Evolutionary conservation across 169 alveolate genomes (phyloP), one percentile per base, ranked within the genome.

Genomic region (Cytauxzoon felis): DNA sequence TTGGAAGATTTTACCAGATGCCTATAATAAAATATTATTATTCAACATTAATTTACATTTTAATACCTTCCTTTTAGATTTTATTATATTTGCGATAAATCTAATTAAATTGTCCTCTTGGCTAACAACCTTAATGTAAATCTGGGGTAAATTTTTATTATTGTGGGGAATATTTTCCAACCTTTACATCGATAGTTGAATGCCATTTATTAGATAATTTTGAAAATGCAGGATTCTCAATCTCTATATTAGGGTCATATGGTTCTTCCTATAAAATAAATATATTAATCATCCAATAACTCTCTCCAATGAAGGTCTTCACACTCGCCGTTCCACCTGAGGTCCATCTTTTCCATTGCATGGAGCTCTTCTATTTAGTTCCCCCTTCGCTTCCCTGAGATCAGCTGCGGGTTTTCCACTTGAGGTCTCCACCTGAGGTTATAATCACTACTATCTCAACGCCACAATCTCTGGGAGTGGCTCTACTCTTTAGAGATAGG

Each of bases 201-300:
- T 59, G 69, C 69, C 69, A 59, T 3, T 16, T 3, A 13, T 16
- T 3, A 2, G 69, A 59, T 1, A 59, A 36, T 59, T 59, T 59
- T 23, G 69, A 59, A 40, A 59, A 59, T 4, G 38, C 69, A 6
- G 69, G n/a, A 26, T 59, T 59, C 23, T 59, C 69, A 1, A 57
- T 21, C 40, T 59, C 69, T 49, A 59, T 33, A 40, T 21, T 43
- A 1, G 69, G 69, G 21, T 59, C 69, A 59, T 16, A 54, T 5
- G n/a, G 52, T 3, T 11, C 49, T 36, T 54, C 21, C 36, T 54
- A 30, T 3, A 4, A 51, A 51, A 8, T 29, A 51, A 24, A 13
- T 13, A 43, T 43, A 32, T 59, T n/a, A n/a, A n/a, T n/a, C n/a
- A n/a, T n/a, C n/a, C n/a, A n/a, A n/a, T n/a, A n/a, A n/a, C n/a